Evolutionary conservation across 148 eudicot species (phyloP), one percentile per base, ranked within the genome.

Genomic region (Salicornia ramosissima): DNA sequence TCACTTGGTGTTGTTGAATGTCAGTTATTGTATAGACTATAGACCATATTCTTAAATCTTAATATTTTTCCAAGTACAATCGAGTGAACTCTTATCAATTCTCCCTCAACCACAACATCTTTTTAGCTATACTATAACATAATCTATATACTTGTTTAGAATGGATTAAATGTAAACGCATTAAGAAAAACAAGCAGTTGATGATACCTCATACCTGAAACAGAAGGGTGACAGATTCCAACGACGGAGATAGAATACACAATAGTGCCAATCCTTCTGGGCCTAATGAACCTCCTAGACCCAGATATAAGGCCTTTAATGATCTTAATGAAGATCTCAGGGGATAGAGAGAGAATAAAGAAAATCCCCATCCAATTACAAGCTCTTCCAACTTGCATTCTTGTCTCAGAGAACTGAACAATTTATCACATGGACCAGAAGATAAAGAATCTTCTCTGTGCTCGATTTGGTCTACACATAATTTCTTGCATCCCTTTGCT

Each of bases 321-420:
- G 74, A 74, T 72, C 68, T 71, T 34, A 86, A 73, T 46, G 85
- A 85, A 77, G 90, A 87, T 67, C 71, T 81, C 65, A 88, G 47
- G 56, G 80, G 78, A 71, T 78, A 65, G 39, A 93, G 31, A 52
- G 86, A 80, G 67, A 64, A 78, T 68, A 67, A 77, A 2, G 95
- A 88, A 74, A 87, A 88, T 69, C 98, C 96, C 98, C 98, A 93
- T 53, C 98, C 98, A 46, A 84, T 67, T 54, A 82, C 77, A 69
- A 90, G 72, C 71, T 83, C 86, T 74, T 85, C 92, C 81, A 93
- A 78, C 65, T 70, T 83, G 81, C 90, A 84, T 55, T 77, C 74
- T 81, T 79, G 81, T 36, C 85, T 81, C 51, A 90, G 65, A 75
- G 65, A 66, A 29, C 68, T 53, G 71, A 71, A 86, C 75, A 86